phyloP scores from a whole-genome alignment of 192 early-diverging fungal genomes.

The Backusella psychrophila region DNA sequence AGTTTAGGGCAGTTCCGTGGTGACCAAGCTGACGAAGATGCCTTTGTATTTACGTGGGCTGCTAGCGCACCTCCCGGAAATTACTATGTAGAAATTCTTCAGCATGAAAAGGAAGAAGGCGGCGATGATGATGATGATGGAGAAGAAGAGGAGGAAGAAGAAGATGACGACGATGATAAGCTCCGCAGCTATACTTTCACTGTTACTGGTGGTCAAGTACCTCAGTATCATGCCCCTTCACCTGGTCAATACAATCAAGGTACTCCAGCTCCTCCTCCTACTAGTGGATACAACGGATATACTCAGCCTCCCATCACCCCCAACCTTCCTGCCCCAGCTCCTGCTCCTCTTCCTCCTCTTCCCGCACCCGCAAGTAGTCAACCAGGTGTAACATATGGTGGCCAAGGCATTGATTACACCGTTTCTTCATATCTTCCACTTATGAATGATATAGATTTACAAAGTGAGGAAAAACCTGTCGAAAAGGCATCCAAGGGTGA shows the following conservation, averaged over 20 bases:
- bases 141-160: background rate
- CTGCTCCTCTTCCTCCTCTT: background rate
- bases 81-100: background rate
- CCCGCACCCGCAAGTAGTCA: background rate
- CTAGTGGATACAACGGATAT: too few species aligned
- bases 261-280: background rate
- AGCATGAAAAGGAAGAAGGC: background rate
- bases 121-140: background rate
- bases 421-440: background rate
- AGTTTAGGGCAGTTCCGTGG: background rate
- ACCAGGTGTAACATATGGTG: background rate
- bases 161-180: background rate
- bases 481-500: background rate
- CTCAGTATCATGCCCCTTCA: background rate
- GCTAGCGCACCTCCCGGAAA: slow-evolving; percentile 3
- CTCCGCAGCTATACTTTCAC: background rate
- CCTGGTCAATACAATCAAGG: background rate
- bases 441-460: background rate
- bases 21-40: background rate
- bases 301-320: too few species aligned
- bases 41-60: background rate
- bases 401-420: background rate
- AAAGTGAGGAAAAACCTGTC: background rate
- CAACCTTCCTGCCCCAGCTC: background rate
- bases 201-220: background rate